Percentiles rank a stretch among this genome's conserved stretches.
Conservation (phyloP, 2,329 filamentous ascomycete species). For the Aureobasidium zeae region DNA sequence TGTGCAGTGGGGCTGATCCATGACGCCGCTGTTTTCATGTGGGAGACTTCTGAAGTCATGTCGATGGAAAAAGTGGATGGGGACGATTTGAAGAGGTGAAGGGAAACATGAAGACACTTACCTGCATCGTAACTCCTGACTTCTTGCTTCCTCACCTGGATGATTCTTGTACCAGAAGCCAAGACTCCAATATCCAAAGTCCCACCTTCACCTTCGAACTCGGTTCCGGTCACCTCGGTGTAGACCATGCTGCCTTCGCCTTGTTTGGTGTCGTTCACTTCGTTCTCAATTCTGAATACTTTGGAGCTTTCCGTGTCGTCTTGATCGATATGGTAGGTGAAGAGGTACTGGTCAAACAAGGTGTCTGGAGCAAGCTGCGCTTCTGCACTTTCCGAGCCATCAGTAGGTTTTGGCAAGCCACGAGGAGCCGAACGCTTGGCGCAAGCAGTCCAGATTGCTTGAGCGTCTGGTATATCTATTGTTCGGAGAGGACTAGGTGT, state of each 20-base stretch:
- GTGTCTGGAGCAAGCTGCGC: conserved; percentile 39
- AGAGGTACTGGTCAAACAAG: conserved; percentile 69
- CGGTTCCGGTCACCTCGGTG: conserved; percentile 59
- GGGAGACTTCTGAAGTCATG: background rate
- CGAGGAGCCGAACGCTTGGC: conserved; percentile 24
- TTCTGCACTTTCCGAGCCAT: conserved; percentile 36
- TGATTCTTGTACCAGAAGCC: conserved; percentile 67
- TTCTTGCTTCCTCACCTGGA: conserved; percentile 80
- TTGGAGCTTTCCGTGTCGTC: conserved; percentile 66
- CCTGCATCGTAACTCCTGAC: conserved; percentile 84
- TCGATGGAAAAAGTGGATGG: background rate
- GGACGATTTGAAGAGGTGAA: conserved; percentile 7
- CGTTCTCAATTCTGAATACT: conserved; percentile 51
- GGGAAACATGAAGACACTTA: conserved; percentile 38
- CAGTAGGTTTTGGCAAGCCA: conserved; percentile 34
- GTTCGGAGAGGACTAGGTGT: conserved; percentile 62
- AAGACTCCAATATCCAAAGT: conserved; percentile 81
- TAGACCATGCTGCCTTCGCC: conserved; percentile 35
- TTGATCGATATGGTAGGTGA: conserved; percentile 61
- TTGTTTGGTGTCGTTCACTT: conserved; percentile 57
- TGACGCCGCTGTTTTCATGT: background rate
- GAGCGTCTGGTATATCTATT: conserved; percentile 62
- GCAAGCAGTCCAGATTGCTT: conserved; percentile 70
- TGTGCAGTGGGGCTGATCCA: background rate
- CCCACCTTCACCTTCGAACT: conserved; percentile 83